phyloP scores from a whole-genome alignment of 2,329 filamentous ascomycete species.

The Colletotrichum sp. region DNA sequence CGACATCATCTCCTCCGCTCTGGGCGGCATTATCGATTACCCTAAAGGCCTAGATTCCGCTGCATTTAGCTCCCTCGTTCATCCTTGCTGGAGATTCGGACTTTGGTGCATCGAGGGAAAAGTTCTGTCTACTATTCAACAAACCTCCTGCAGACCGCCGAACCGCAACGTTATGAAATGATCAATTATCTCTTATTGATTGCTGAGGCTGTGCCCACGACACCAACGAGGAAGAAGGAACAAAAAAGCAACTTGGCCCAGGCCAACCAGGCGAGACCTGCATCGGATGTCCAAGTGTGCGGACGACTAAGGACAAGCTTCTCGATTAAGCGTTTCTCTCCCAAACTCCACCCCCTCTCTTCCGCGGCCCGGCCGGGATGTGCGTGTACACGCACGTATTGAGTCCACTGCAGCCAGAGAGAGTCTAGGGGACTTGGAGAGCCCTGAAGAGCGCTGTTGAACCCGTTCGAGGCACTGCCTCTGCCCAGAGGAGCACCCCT shows the following conservation, averaged over 20 bases:
- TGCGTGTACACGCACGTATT: not conserved
- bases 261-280: constrained; percentile 2
- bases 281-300: not conserved
- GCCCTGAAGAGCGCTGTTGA: not conserved
- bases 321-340: constrained; percentile 3
- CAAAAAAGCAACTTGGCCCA: not conserved
- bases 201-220: constrained; percentile 11
- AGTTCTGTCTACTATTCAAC: not conserved
- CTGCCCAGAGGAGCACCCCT: not conserved
- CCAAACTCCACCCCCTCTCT: not conserved
- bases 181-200: not conserved
- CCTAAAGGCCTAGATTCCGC: not conserved
- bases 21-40: not conserved
- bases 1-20: not conserved
- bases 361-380: not conserved
- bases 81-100: not conserved
- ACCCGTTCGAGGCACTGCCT: not conserved
- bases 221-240: not conserved
- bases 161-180: not conserved
- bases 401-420: not conserved
- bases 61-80: not conserved
- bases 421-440: not conserved
- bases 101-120: not conserved
- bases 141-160: not conserved
- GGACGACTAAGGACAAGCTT: constrained; percentile 17